Percentiles rank a stretch among this genome's conserved stretches.
Conservation (phyloP, 495 filamentous ascomycete genomes). For the Entonaema liquescens region DNA sequence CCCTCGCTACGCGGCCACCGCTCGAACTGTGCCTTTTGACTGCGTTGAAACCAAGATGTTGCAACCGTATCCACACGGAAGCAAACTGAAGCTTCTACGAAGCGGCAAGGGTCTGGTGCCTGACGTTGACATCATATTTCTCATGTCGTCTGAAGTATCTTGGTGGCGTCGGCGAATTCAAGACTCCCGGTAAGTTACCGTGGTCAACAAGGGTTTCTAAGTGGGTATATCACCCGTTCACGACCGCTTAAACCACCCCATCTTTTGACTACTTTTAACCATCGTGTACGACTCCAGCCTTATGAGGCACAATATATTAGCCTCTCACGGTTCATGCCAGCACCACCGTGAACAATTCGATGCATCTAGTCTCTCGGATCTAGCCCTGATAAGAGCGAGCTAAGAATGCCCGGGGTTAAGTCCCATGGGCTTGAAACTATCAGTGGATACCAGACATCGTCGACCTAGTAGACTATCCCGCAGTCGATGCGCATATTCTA, state of each 20-base stretch:
- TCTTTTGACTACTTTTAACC: background rate
- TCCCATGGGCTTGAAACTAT: constrained; percentile 21
- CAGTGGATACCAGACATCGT: constrained; percentile 15
- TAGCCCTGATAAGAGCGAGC: background rate
- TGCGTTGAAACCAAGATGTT: constrained; percentile 20
- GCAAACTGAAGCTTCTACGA: constrained; percentile 9
- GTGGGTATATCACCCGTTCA: background rate
- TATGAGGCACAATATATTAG: background rate
- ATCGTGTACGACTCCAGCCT: background rate
- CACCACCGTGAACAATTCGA: background rate
- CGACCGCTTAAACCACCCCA: background rate
- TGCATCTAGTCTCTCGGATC: background rate
- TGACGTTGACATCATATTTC: background rate
- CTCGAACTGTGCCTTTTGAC: background rate
- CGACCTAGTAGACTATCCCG: background rate
- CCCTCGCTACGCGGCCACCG: background rate
- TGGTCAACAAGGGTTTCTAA: background rate
- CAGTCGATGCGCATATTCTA: background rate
- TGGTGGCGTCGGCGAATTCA: background rate
- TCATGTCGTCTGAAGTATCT: constrained; percentile 1
- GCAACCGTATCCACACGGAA: constrained; percentile 19
- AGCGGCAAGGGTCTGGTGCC: background rate
- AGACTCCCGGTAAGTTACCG: background rate
- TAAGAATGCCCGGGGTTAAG: background rate
- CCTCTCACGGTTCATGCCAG: background rate